Evolutionary conservation across 495 filamentous ascomycete genomes (phyloP).

Genomic region (Hyphodiscus hymeniophilus): DNA sequence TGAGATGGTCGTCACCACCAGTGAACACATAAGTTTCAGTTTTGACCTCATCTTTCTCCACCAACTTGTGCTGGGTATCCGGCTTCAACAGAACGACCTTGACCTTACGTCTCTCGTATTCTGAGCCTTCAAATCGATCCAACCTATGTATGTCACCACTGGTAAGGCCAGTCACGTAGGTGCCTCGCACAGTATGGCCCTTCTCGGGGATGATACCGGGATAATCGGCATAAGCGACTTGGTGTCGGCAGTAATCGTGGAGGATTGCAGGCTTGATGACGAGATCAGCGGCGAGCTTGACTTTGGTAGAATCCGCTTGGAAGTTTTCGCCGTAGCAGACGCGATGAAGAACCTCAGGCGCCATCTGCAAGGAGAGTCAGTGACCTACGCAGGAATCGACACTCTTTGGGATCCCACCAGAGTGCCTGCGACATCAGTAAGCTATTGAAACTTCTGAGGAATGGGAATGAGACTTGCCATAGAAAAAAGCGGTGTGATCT

Average conservation of each 20-base stretch:
- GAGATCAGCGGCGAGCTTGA: conserved; percentile 38
- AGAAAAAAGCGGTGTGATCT: conserved; percentile 47
- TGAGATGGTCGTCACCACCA: conserved; percentile 38
- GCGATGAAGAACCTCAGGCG: conserved; percentile 55
- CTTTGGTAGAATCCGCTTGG: conserved; percentile 27
- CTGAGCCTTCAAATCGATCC: conserved; percentile 72
- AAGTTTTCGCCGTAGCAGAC: conserved; percentile 48
- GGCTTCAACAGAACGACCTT: conserved; percentile 45
- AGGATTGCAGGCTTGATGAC: conserved; percentile 68
- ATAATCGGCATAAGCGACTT: conserved; percentile 63
- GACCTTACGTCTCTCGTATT: conserved; percentile 61
- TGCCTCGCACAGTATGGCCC: conserved; percentile 63
- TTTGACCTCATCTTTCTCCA: conserved; percentile 37
- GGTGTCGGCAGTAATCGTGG: conserved; percentile 59
- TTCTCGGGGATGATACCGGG: conserved; percentile 63
- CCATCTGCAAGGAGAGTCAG: conserved; percentile 49
- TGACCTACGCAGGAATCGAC: conserved; percentile 5
- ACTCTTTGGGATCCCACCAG: conserved; percentile 18
- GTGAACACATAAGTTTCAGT: conserved; percentile 76
- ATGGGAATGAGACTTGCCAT: conserved; percentile 31
- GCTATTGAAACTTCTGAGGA: not conserved
- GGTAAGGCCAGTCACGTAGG: conserved; percentile 70
- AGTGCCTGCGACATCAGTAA: conserved; percentile 20
- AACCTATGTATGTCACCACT: conserved; percentile 66
- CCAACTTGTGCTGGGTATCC: conserved; percentile 29